Conservation (phyloP, 805 yeast genomes). For the Clavispora carvajalis region DNA sequence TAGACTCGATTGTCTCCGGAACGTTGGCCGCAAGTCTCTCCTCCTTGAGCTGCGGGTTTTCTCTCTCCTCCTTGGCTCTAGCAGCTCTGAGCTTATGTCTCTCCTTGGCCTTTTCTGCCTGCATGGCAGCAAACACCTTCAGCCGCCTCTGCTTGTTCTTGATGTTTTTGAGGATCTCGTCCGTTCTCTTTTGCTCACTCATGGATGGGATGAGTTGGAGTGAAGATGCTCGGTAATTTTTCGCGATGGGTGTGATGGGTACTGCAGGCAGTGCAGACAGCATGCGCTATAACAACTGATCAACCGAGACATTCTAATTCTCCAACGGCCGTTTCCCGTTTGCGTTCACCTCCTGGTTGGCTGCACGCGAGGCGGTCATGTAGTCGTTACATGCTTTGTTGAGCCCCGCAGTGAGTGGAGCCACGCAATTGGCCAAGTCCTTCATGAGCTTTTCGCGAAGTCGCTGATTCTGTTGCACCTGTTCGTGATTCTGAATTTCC, state of each 20-base stretch:
- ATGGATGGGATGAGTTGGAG: constrained; percentile 2
- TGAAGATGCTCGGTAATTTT: neutral
- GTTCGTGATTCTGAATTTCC: constrained; percentile 10
- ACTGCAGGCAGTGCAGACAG: neutral
- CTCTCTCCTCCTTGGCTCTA: constrained; percentile 82
- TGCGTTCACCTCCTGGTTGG: constrained; percentile 20
- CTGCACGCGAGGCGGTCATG: constrained; percentile 23
- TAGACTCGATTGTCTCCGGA: constrained; percentile 77
- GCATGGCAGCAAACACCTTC: constrained; percentile 65
- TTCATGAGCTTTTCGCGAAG: constrained; percentile 26
- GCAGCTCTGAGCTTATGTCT: constrained; percentile 74
- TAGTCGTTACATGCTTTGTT: constrained; percentile 33
- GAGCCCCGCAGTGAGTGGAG: constrained; percentile 27
- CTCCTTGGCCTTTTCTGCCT: constrained; percentile 68
- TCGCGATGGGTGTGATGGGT: neutral
- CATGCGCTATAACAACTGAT: too few relatives aligned
- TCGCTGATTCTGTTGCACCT: constrained; percentile 23
- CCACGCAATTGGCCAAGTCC: constrained; percentile 30
- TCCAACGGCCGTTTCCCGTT: constrained; percentile 30
- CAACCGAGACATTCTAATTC: neutral
- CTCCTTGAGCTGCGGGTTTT: constrained; percentile 74
- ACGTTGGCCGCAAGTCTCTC: constrained; percentile 74
- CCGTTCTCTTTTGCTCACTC: constrained; percentile 6
- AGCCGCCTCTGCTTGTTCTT: constrained; percentile 79
- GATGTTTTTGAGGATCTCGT: constrained; percentile 34